Evolutionary conservation across 2,329 filamentous ascomycete species (phyloP).

Genomic region (Ascomycota sp.): DNA sequence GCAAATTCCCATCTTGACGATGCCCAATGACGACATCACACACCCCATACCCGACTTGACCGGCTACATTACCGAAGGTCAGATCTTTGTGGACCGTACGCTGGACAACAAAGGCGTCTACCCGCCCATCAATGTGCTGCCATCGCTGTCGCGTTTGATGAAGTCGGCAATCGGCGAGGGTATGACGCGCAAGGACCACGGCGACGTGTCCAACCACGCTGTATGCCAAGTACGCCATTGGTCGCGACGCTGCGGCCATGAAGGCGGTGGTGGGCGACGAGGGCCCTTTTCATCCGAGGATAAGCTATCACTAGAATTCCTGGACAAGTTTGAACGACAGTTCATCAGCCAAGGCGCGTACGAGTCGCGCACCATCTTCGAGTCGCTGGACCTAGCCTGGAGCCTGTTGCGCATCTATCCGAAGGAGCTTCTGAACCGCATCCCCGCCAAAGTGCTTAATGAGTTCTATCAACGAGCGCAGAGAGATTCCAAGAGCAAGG

Average conservation of each 20-base stretch:
- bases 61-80: constrained; percentile 96
- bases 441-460: constrained; percentile 63
- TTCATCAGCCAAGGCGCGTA: constrained; percentile 89
- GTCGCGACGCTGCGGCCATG: constrained; percentile 95
- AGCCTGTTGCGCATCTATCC: constrained; percentile 91
- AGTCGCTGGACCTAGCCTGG: constrained; percentile 92
- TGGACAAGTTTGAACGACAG: constrained; percentile 93
- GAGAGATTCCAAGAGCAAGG: constrained; percentile 42
- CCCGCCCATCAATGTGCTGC: constrained; percentile 95
- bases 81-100: constrained; percentile 91
- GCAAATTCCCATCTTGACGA: constrained; percentile 95
- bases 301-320: constrained; percentile 91
- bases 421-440: constrained; percentile 93
- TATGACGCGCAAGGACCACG: constrained; percentile 90
- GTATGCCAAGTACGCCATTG: constrained; percentile 98
- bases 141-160: constrained; percentile 97
- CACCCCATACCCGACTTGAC: constrained; percentile 98
- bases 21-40: constrained; percentile 99
- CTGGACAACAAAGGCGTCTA: constrained; percentile 94
- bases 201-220: constrained; percentile 98
- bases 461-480: constrained; percentile 60
- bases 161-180: constrained; percentile 98
- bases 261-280: constrained; percentile 99
- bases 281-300: constrained; percentile 84
- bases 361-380: constrained; percentile 76